Base-by-base conservation (phyloP, 345 rosid species). In the Eucalyptus viminalis region DNA sequence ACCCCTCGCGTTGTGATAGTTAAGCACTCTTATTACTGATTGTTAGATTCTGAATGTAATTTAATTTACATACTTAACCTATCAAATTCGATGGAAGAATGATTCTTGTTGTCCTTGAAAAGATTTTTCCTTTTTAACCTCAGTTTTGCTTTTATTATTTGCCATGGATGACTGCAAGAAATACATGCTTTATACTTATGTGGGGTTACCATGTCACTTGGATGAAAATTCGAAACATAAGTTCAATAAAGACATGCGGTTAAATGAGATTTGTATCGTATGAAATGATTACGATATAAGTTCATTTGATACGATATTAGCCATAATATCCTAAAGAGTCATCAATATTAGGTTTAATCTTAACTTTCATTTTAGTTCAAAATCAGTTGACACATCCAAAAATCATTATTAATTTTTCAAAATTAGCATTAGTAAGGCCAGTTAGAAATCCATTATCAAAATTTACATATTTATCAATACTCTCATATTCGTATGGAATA, bases 71-170 rank as follows among this genome's bases (percentile, higher is more conserved):
- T 56, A 2, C 62, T 22, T 56, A 56, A 22, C 62, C 14, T 1
- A 56, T 56, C 29, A 56, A 56, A 56, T 24, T 56, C 62, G 2
- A 56, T 0, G 62, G 27, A 9, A 56, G 29, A 56, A 22, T 56
- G 62, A 56, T 56, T 56, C 14, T 0, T 56, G 6, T 56, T 0
- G 21, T 22, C 62, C 29, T 56, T 25, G 6, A 0, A 56, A 56
- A 56, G 6, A 56, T 4, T 56, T 56, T 56, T 56, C 0, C 29
- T 56, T 56, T 56, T 56, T 56, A 56, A 56, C 62, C 0, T 56
- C 0, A 0, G 67, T 12, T 27, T 60, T 62, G 34, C 69, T 62
- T 62, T 62, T 62, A 29, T 27, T 27, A 62, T 62, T 62, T 62
- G 31, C 62, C 44, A 34, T 21, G 44, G 14, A 72, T 34, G 44